Evolutionary conservation across 257 asterid species (phyloP).

Genomic region (Salvia splendens): DNA sequence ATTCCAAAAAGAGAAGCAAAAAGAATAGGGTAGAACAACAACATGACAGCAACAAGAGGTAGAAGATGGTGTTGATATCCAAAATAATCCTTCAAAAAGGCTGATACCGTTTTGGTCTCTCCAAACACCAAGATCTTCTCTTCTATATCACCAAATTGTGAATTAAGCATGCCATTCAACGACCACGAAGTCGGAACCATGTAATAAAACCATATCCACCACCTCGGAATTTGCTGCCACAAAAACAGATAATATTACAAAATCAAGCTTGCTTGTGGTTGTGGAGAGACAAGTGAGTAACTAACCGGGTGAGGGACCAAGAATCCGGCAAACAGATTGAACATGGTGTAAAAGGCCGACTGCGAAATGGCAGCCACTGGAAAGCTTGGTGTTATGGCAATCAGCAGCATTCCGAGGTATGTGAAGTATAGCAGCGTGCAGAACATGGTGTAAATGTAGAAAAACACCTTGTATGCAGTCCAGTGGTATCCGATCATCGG

Average conservation of each 20-base stretch:
- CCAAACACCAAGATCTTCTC: slow-evolving; percentile 49
- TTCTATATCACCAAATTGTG: slow-evolving; percentile 59
- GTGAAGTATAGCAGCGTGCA: slow-evolving; percentile 53
- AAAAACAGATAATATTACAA: slow-evolving; percentile 12
- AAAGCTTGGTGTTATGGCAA: slow-evolving; percentile 55
- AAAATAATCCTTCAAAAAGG: slow-evolving; percentile 52
- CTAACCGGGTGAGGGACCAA: slow-evolving; percentile 57
- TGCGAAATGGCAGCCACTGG: slow-evolving; percentile 57
- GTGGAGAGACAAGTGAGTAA: slow-evolving; percentile 1
- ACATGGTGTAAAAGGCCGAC: slow-evolving; percentile 51
- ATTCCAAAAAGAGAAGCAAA: slow-evolving; percentile 52
- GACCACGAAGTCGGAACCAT: slow-evolving; percentile 62
- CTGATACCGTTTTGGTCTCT: slow-evolving; percentile 43
- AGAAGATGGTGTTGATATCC: slow-evolving; percentile 48
- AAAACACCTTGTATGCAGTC: slow-evolving; percentile 51
- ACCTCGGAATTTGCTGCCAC: slow-evolving; percentile 59
- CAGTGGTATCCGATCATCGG: slow-evolving; percentile 63
- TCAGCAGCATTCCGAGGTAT: slow-evolving; percentile 60
- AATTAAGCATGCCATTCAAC: slow-evolving; percentile 51
- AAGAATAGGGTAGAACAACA: slow-evolving; percentile 44
- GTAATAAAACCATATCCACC: slow-evolving; percentile 64
- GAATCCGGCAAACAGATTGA: slow-evolving; percentile 61
- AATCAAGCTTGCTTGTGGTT: not conserved
- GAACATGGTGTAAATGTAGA: slow-evolving; percentile 52
- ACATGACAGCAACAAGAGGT: slow-evolving; percentile 55